Evolutionary conservation across 140 eudicot genomes (phyloP).

Genomic region (Flaveria floridana): DNA sequence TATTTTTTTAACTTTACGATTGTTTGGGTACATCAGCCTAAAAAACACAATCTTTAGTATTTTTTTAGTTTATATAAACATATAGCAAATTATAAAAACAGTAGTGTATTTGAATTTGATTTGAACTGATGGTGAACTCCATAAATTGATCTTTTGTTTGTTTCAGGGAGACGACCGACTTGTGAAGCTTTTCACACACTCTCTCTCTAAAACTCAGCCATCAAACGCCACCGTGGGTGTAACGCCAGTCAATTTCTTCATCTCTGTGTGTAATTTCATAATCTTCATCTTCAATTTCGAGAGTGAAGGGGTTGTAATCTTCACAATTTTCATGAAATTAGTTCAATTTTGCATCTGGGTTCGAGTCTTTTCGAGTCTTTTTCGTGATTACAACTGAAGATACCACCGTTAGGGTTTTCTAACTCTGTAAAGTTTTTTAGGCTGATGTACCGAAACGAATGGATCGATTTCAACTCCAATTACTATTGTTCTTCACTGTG

Average conservation of each 20-base stretch:
- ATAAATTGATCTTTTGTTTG: slow-evolving; percentile 29
- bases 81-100: too few species aligned
- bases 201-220: slow-evolving; percentile 42
- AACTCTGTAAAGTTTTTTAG: too few species aligned
- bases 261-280: slow-evolving; percentile 7
- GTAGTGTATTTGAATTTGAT: too few species aligned
- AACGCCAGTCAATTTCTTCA: slow-evolving; percentile 1
- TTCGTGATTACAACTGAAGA: slow-evolving; percentile 27
- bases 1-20: too few species aligned
- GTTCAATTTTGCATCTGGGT: slow-evolving; percentile 2
- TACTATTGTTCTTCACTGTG: too few species aligned
- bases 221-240: slow-evolving; percentile 17
- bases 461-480: too few species aligned
- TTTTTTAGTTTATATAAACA: too few species aligned
- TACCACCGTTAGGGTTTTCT: slow-evolving; percentile 39
- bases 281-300: slow-evolving; percentile 15
- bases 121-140: slow-evolving; percentile 21
- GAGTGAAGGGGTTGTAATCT: not conserved
- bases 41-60: too few species aligned
- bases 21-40: too few species aligned
- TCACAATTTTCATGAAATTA: not conserved
- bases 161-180: slow-evolving; percentile 40
- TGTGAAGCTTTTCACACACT: slow-evolving; percentile 31
- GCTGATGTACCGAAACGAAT: too few species aligned
- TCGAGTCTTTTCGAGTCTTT: slow-evolving; percentile 5